Conservation (phyloP, 495 filamentous ascomycete genomes). For the Apodospora peruviana region DNA sequence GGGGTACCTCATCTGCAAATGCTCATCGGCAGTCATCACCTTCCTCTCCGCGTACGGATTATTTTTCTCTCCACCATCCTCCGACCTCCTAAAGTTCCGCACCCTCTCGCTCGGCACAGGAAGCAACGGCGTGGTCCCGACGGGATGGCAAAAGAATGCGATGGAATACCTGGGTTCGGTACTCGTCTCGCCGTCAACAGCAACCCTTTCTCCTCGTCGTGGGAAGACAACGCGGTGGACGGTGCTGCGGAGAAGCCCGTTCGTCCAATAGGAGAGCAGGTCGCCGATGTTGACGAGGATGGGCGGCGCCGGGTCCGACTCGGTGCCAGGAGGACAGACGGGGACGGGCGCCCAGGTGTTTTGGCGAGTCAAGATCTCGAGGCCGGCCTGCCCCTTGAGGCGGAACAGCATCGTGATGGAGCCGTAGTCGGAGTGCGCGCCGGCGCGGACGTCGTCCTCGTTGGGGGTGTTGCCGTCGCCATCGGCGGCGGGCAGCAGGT, state of each 20-base stretch:
- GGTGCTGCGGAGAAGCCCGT: constrained; percentile 74
- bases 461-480: constrained; percentile 64
- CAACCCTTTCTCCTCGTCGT: constrained; percentile 12
- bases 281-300: constrained; percentile 94
- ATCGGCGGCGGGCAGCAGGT: no score
- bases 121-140: constrained; percentile 61
- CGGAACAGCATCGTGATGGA: constrained; percentile 86
- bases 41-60: constrained; percentile 43
- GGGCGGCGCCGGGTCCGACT: constrained; percentile 56
- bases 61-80: constrained; percentile 29
- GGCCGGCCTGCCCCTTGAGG: constrained; percentile 70
- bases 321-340: constrained; percentile 48
- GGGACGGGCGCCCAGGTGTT: constrained; percentile 57
- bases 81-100: constrained; percentile 9
- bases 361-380: constrained; percentile 70
- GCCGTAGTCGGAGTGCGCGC: constrained; percentile 88
- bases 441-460: constrained; percentile 70
- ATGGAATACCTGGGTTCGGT: constrained; percentile 65
- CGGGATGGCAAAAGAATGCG: constrained; percentile 88
- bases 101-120: constrained; percentile 66
- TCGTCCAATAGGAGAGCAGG: constrained; percentile 85
- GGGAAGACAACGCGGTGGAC: constrained; percentile 88
- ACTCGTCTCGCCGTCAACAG: constrained; percentile 48
- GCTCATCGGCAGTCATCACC: constrained; percentile 75
- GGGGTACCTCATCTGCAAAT: constrained; percentile 60